These are phyloP conservation scores for Casuarina glauca DNA, from an alignment of 306 rosid genomes.

Conservation along the genomic window DNA sequence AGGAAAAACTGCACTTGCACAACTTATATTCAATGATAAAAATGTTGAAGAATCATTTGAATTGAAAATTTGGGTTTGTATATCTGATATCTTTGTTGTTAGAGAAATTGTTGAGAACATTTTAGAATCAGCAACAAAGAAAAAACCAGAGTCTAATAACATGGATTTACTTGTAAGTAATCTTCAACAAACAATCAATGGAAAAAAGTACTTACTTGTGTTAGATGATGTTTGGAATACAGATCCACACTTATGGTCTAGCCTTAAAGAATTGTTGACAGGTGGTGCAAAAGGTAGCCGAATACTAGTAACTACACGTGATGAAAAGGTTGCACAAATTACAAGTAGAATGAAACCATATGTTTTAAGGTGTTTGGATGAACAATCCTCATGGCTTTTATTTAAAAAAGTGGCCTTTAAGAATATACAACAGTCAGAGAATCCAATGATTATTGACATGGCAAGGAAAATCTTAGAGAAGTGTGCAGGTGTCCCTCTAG, in stretches of 20 bases:
- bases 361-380: too few species aligned
- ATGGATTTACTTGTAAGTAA: neutral
- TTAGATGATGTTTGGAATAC: slow-evolving; percentile 14
- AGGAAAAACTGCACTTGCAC: slow-evolving; percentile 27
- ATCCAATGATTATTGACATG: too few species aligned
- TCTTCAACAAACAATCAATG: neutral
- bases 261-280: too few species aligned
- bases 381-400: too few species aligned
- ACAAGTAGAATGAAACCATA: too few species aligned
- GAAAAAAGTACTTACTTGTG: slow-evolving; percentile 7
- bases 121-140: neutral
- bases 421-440: too few species aligned
- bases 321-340: too few species aligned
- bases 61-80: neutral
- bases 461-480: too few species aligned
- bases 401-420: too few species aligned
- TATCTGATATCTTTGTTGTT: neutral
- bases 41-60: neutral
- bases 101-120: neutral
- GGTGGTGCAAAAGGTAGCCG: too few species aligned
- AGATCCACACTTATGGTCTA: neutral
- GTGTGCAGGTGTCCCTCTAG: too few species aligned
- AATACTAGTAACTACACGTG: too few species aligned
- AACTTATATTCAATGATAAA: neutral
- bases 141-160: neutral